Percentiles rank a stretch among this genome's conserved stretches.
These are phyloP conservation scores for Colletotrichum lupini DNA, from an alignment of 2,329 filamentous ascomycete genomes.

Conservation along the genomic window DNA sequence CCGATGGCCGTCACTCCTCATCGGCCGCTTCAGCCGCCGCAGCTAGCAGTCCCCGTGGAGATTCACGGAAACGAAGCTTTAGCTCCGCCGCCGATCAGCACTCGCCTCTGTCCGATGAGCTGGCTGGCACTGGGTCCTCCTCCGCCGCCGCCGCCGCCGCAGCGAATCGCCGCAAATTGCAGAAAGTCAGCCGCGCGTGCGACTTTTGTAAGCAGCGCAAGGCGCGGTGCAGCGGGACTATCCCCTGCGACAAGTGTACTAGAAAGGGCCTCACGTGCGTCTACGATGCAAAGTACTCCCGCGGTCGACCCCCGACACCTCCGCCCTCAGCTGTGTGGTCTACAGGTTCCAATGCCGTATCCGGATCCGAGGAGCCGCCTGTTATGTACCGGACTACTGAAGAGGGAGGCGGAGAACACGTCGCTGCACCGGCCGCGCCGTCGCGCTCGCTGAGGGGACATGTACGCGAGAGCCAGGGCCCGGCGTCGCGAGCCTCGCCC, in stretches of 20 bases:
- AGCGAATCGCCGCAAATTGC: conserved; percentile 38
- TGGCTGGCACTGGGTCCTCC: not conserved
- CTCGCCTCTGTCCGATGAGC: conserved; percentile 26
- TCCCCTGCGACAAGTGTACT: conserved; percentile 46
- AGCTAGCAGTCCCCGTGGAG: not conserved
- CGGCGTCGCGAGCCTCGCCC: conserved; percentile 40
- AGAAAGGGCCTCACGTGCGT: conserved; percentile 41
- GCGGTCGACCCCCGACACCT: conserved; percentile 48
- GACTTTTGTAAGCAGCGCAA: conserved; percentile 53
- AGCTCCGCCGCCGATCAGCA: conserved; percentile 26
- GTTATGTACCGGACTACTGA: conserved; percentile 21
- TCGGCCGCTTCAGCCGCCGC: conserved; percentile 12
- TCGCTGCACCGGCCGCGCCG: not conserved
- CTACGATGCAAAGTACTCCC: conserved; percentile 46
- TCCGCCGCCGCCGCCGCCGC: not conserved
- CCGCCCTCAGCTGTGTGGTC: conserved; percentile 38
- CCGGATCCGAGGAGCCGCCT: conserved; percentile 19
- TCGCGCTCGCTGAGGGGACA: conserved; percentile 3
- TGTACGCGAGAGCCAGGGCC: conserved; percentile 24
- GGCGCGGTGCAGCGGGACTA: conserved; percentile 49
- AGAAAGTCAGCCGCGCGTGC: conserved; percentile 51
- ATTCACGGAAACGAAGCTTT: conserved; percentile 24
- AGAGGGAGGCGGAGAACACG: not conserved
- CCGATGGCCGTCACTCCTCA: conserved; percentile 6
- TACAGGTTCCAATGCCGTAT: not conserved